These are phyloP conservation scores for Lumnitzera racemosa DNA, from an alignment of 345 rosid species.

Conservation along the genomic window DNA sequence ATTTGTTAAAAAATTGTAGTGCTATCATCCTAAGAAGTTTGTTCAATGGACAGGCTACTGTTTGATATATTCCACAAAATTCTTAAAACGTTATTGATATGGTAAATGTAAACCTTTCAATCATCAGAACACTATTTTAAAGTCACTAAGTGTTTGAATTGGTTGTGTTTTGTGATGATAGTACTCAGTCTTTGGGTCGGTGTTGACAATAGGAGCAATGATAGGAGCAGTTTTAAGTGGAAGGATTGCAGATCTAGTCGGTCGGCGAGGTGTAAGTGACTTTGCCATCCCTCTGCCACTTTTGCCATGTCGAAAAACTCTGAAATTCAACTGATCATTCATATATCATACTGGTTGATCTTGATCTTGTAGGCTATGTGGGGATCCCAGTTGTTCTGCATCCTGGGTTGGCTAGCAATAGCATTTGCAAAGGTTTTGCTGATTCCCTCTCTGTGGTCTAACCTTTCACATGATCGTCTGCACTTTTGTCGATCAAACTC, in stretches of 20 bases:
- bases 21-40: no score
- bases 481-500: neutral
- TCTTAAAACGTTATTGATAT: no score
- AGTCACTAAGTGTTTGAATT: no score
- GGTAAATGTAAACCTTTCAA: no score
- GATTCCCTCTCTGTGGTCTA: no score
- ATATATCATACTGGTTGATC: neutral
- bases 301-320: no score
- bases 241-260: constrained; percentile 23
- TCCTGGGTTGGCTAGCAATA: constrained; percentile 26
- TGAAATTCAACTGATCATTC: neutral
- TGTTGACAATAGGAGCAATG: constrained; percentile 28
- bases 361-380: constrained; percentile 24
- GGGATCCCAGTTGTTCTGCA: constrained; percentile 17
- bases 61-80: no score
- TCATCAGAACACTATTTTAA: no score
- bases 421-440: constrained; percentile 3
- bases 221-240: constrained; percentile 23
- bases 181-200: constrained; percentile 29
- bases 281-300: neutral
- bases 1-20: no score
- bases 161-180: neutral
- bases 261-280: constrained; percentile 24
- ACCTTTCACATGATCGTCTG: neutral
- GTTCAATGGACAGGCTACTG: no score